Conservation (phyloP, 208 protist species). For the Histomonas meleagridis region DNA sequence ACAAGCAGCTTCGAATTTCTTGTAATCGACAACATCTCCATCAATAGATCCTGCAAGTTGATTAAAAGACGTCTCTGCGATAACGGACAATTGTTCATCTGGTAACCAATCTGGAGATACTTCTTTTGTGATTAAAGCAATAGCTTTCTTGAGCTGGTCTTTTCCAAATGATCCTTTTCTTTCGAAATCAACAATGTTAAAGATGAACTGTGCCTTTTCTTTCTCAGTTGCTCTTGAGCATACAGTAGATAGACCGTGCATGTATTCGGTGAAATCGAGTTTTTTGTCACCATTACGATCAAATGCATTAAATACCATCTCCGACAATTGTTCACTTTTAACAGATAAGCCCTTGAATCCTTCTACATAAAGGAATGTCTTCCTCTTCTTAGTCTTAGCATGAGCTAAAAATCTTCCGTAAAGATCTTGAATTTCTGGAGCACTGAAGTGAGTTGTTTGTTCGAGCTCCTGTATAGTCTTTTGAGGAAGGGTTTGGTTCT, state of each 20-base stretch:
- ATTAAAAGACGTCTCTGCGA: too few relatives aligned
- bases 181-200: not conserved
- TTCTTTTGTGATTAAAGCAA: too few relatives aligned
- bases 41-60: too few relatives aligned
- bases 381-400: not conserved
- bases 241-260: not conserved
- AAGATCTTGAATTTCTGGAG: not conserved
- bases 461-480: too few relatives aligned
- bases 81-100: too few relatives aligned
- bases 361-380: not conserved
- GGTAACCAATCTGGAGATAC: too few relatives aligned
- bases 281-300: not conserved
- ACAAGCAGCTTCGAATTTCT: too few relatives aligned
- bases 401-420: not conserved
- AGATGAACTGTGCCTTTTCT: constrained; percentile 16
- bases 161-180: not conserved
- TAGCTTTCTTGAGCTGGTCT: too few relatives aligned
- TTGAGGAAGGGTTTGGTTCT: too few relatives aligned
- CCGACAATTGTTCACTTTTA: not conserved
- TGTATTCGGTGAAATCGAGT: not conserved
- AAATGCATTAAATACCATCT: not conserved
- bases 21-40: too few relatives aligned
- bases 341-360: not conserved
- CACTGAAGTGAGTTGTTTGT: not conserved
- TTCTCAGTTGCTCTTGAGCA: not conserved